Evolutionary conservation across 306 rosid genomes (phyloP).

Genomic region (Comarum palustre): DNA sequence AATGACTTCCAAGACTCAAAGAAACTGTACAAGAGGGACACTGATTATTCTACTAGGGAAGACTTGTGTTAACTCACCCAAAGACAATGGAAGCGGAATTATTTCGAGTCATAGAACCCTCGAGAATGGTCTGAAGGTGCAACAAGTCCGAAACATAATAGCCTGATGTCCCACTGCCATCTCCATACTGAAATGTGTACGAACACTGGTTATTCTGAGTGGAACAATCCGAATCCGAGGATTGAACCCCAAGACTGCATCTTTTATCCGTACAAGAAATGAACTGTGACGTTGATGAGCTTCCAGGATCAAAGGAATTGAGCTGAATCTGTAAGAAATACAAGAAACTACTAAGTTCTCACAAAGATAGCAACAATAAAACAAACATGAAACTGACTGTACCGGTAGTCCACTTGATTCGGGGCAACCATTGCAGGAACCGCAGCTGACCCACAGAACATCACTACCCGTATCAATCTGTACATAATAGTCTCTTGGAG

Average conservation of each 20-base stretch:
- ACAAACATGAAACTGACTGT: constrained; percentile 21
- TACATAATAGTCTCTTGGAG: constrained; percentile 78
- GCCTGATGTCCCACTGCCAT: constrained; percentile 95
- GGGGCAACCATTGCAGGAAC: constrained; percentile 89
- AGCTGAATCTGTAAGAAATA: constrained; percentile 60
- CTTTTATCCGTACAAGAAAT: constrained; percentile 77
- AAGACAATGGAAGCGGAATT: constrained; percentile 76
- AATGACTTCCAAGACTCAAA: constrained; percentile 31
- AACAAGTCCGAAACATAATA: constrained; percentile 74
- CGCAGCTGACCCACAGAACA: constrained; percentile 89
- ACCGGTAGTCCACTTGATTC: constrained; percentile 81
- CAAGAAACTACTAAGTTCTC: constrained; percentile 17
- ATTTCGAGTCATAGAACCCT: constrained; percentile 54
- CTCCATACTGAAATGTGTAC: constrained; percentile 89
- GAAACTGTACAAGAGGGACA: constrained; percentile 7
- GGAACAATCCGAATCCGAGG: constrained; percentile 74
- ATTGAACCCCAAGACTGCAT: constrained; percentile 57
- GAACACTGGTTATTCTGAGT: constrained; percentile 69
- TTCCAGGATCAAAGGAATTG: constrained; percentile 56
- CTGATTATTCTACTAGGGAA: constrained; percentile 6
- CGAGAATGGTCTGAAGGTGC: constrained; percentile 57
- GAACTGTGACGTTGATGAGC: constrained; percentile 68
- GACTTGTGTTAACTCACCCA: constrained; percentile 57
- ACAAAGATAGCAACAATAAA: constrained; percentile 17
- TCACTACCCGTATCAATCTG: constrained; percentile 99